phyloP scores from a whole-genome alignment of 768 basidiomycete genomes.

The Collybiopsis luxurians region DNA sequence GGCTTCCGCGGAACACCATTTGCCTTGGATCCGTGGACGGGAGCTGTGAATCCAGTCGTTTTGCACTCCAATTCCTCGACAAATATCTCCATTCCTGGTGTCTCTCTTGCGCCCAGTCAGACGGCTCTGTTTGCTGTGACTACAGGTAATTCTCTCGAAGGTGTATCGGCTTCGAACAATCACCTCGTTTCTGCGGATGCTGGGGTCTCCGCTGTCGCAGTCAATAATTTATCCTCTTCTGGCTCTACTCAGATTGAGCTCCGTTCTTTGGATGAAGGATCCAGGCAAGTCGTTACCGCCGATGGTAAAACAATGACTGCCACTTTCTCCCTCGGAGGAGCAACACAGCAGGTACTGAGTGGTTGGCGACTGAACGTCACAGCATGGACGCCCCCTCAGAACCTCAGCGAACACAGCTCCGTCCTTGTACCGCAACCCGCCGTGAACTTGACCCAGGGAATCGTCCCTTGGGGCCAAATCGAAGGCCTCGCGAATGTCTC shows the following conservation, averaged over 20 bases:
- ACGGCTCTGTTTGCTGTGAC: conserved; percentile 13
- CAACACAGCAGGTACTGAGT: conserved; percentile 4
- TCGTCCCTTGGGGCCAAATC: conserved; percentile 13
- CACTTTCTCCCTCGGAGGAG: conserved; percentile 10
- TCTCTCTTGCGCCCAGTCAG: conserved; percentile 11
- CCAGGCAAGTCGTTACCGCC: conserved; percentile 5
- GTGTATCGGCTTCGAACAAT: neutral
- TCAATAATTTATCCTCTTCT: neutral
- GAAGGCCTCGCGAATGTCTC: conserved; percentile 9
- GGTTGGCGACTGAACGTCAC: conserved; percentile 13
- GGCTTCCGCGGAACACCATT: conserved; percentile 13
- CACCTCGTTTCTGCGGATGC: conserved; percentile 11
- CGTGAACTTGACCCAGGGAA: conserved; percentile 11
- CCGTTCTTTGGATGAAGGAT: conserved; percentile 7
- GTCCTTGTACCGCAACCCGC: conserved; percentile 12
- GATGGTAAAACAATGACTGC: conserved; percentile 4
- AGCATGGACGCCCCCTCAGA: conserved; percentile 14
- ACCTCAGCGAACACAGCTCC: conserved; percentile 11
- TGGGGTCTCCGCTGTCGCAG: conserved; percentile 7
- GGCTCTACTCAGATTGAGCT: conserved; percentile 8
- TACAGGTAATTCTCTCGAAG: conserved; percentile 8
- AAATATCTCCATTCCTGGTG: conserved; percentile 11
- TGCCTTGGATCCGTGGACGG: conserved; percentile 14
- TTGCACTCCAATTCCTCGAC: conserved; percentile 11
- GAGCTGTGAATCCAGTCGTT: conserved; percentile 8